Percentiles rank a stretch among this genome's conserved stretches.
Conservation (phyloP, 2,329 filamentous ascomycete genomes). For the Colletotrichum horii region DNA sequence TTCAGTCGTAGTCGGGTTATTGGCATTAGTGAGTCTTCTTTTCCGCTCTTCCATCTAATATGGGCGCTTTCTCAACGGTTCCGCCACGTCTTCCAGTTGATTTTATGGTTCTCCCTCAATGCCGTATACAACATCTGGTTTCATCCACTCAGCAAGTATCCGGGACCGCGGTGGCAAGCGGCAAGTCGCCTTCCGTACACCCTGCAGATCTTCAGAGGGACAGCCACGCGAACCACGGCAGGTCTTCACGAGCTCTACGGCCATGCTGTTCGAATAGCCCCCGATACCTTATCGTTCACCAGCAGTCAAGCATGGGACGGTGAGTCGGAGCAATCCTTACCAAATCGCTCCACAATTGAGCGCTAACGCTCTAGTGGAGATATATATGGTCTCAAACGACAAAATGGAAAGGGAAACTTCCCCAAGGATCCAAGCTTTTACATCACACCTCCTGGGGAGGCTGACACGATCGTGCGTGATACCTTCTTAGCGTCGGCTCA, state of each 20-base stretch:
- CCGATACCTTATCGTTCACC: neutral
- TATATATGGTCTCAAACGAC: neutral
- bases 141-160: neutral
- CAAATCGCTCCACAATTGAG: neutral
- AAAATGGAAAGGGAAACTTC: neutral
- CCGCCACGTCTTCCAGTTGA: neutral
- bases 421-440: neutral
- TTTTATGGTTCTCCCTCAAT: neutral
- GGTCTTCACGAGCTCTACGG: neutral
- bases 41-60: neutral
- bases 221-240: neutral
- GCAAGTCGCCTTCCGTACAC: neutral
- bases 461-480: neutral
- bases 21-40: neutral
- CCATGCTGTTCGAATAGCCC: neutral
- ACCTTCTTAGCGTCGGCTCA: accelerated
- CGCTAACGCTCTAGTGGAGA: accelerated
- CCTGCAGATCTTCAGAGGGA: neutral
- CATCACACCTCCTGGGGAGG: neutral
- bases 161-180: neutral
- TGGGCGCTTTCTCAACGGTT: neutral
- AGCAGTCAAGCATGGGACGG: neutral
- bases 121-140: neutral
- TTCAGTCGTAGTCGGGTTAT: neutral
- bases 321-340: neutral